Evolutionary conservation across 805 yeast species (phyloP).

Genomic region (Debaryomyces tyrocola): DNA sequence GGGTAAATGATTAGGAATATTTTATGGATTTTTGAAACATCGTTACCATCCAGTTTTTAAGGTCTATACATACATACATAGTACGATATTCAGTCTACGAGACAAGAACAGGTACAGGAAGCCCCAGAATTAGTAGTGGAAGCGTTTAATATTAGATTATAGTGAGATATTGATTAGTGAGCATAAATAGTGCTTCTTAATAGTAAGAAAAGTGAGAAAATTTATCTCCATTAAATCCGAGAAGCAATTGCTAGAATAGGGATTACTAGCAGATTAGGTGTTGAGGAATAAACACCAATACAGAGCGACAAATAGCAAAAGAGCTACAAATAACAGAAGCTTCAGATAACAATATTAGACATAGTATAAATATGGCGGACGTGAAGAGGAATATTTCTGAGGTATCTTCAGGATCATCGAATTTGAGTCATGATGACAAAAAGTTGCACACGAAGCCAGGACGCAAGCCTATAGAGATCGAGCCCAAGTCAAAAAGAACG

Average conservation of each 20-base stretch:
- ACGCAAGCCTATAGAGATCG: constrained; percentile 74
- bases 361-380: constrained; percentile 22
- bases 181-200: too few species aligned
- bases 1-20: neutral
- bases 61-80: neutral
- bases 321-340: neutral
- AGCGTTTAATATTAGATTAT: neutral
- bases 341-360: neutral
- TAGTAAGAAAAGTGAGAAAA: too few species aligned
- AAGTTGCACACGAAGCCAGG: constrained; percentile 63
- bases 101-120: too few species aligned
- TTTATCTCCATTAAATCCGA: neutral
- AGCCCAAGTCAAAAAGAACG: constrained; percentile 85
- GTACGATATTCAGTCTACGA: neutral
- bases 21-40: too few species aligned
- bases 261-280: neutral
- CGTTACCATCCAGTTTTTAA: neutral
- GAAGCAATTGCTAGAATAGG: neutral
- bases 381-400: constrained; percentile 33
- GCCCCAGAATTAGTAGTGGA: neutral
- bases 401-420: constrained; percentile 8
- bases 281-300: neutral
- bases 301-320: neutral
- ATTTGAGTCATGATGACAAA: constrained; percentile 31
- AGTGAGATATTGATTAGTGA: neutral